Evolutionary conservation across 257 asterid species (phyloP), one percentile per base, ranked within the genome.

Genomic region (Solanum sejunctum): DNA sequence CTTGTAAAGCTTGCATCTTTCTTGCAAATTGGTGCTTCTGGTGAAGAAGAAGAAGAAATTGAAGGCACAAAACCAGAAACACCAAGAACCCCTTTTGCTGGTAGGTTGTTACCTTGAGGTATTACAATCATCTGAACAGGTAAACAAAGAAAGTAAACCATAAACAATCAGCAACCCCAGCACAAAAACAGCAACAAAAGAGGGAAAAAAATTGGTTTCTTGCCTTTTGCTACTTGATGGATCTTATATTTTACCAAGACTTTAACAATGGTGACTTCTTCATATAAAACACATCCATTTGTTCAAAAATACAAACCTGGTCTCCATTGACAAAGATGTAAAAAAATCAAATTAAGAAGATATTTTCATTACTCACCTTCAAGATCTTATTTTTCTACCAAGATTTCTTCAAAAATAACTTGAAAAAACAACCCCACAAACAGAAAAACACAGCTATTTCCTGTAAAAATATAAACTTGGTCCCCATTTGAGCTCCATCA

Each of bases 91-190:
- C 89, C 88, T 86, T 81, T 90, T 43, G 88, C 84, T 84, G 84
- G 89, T 78, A 92, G 80, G 47, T 72, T 90, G 52, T 84, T 82
- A 81, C 63, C 73, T 84, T 80, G 86, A 49, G 85, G 92, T 93
- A 89, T 92, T 90, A 89, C 92, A 86, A 85, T 82, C 86, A 87
- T 87, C 92, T 86, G 85, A 81, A 85, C 67, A 70, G 36, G 83
- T 12, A 84, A 83, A 16, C 26, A 43, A 41, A 82, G 10, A 28
- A 70, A 66, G 15, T 55, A 3, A 79, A 58, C 20, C 81, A 49
- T 10, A 60, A 16, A 85, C 41, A 28, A 81, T 45, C 66, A 56
- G 21, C 7, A 51, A 26, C 12, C 23, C 80, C 28, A 21, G 36
- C 11, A 32, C 41, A 36, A 55, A 13, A 66, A 49, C 23, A 80